Evolutionary conservation across 169 alveolate species (phyloP).

Genomic region (Neospora caninum): DNA sequence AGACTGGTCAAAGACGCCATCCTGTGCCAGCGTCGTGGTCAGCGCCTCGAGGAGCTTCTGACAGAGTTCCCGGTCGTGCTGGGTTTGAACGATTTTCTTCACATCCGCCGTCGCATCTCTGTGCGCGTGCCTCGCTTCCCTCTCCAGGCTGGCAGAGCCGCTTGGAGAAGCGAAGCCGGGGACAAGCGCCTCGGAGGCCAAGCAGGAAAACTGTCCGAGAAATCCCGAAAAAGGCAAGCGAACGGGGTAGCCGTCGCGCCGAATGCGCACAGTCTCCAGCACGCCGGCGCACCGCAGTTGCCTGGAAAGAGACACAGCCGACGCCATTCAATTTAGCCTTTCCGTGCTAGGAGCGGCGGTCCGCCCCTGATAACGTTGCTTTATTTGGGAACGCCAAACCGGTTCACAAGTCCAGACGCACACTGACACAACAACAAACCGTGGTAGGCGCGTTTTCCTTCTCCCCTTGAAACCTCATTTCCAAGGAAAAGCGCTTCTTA

Average conservation of each 20-base stretch:
- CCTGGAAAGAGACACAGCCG: conserved; percentile 2
- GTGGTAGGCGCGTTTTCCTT: no score
- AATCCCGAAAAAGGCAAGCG: conserved; percentile 45
- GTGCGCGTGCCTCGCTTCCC: neutral
- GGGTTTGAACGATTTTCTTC: neutral
- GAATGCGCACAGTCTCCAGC: conserved; percentile 53
- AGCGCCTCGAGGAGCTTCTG: neutral
- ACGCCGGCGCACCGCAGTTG: conserved; percentile 79
- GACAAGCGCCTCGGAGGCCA: neutral
- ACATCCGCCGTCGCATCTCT: neutral
- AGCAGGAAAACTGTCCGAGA: neutral
- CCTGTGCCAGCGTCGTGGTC: neutral
- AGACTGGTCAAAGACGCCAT: neutral
- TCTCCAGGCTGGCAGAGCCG: neutral
- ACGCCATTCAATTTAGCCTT: neutral
- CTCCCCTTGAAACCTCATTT: no score
- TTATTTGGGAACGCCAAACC: no score
- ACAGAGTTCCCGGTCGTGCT: neutral
- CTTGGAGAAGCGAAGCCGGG: neutral
- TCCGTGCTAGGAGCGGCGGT: no score
- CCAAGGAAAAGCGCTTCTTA: no score
- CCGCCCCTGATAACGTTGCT: no score
- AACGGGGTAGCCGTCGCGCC: conserved; percentile 45
- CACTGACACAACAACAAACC: no score
- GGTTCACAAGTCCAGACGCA: no score